These are phyloP conservation scores for Lactarius sp. DNA, from an alignment of 768 basidiomycete species.

Conservation along the genomic window DNA sequence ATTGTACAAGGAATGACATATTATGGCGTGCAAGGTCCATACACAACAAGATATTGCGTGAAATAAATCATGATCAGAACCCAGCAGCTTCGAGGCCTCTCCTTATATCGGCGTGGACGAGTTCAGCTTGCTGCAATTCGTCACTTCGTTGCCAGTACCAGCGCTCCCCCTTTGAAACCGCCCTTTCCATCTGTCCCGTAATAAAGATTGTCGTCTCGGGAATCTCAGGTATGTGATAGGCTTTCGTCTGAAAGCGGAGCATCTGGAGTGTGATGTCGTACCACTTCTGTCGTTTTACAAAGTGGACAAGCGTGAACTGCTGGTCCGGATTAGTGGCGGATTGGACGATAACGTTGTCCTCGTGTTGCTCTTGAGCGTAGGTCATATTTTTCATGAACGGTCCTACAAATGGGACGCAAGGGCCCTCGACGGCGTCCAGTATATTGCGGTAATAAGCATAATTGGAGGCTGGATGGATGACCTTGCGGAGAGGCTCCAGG, in stretches of 20 bases:
- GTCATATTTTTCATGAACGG: conserved; percentile 59
- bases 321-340: conserved; percentile 19
- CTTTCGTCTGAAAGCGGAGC: conserved; percentile 50
- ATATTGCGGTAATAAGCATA: conserved; percentile 52
- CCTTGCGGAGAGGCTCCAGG: conserved; percentile 48
- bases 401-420: conserved; percentile 65
- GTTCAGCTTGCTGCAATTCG: conserved; percentile 54
- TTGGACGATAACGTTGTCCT: conserved; percentile 33
- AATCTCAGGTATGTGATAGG: conserved; percentile 46
- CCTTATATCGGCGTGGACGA: conserved; percentile 58
- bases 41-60: conserved; percentile 2
- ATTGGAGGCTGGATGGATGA: conserved; percentile 55
- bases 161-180: conserved; percentile 40
- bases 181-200: conserved; percentile 40
- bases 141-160: conserved; percentile 57
- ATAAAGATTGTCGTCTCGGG: conserved; percentile 46
- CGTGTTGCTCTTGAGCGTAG: conserved; percentile 49
- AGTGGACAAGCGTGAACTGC: conserved; percentile 39
- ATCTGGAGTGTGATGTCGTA: conserved; percentile 50
- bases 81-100: conserved; percentile 65
- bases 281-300: conserved; percentile 52
- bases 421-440: conserved; percentile 39
- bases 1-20: not conserved
- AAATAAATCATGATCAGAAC: conserved; percentile 38
- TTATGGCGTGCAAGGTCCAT: not conserved